Evolutionary conservation across 768 basidiomycete species (phyloP).

Genomic region (Russula compacta): DNA sequence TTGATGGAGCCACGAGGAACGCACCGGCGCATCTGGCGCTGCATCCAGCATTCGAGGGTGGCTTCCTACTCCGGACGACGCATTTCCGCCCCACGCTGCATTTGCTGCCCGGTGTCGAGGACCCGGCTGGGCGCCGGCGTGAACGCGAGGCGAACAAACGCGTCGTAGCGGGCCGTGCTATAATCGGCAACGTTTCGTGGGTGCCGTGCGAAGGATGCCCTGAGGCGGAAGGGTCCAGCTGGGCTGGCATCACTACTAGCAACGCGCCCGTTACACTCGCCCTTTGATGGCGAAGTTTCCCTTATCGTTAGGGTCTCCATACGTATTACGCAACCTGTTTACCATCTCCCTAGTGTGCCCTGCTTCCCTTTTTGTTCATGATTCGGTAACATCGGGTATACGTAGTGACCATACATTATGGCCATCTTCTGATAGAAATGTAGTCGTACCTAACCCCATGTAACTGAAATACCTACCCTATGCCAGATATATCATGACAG

Average conservation of each 20-base stretch:
- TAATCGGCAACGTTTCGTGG: conserved; percentile 3
- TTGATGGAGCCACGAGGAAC: not conserved
- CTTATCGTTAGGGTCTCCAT: not conserved
- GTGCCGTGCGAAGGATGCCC: not conserved
- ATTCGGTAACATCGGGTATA: not conserved
- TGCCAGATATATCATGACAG: not conserved
- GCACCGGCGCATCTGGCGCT: not conserved
- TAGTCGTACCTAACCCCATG: too few species aligned
- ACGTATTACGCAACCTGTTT: not conserved
- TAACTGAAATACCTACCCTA: too few species aligned
- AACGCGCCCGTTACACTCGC: conserved; percentile 1
- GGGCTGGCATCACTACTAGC: not conserved
- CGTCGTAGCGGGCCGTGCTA: not conserved
- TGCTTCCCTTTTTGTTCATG: not conserved
- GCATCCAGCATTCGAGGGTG: conserved; percentile 2
- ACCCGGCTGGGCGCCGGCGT: not conserved
- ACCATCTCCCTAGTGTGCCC: too few species aligned
- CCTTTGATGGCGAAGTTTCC: not conserved
- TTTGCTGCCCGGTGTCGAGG: not conserved
- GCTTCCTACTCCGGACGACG: not conserved
- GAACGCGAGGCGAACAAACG: not conserved
- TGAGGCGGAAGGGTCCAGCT: not conserved
- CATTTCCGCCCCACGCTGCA: not conserved
- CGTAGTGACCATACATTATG: not conserved
- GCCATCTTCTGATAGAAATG: not conserved